A percentile compares a stretch with the other conserved stretches of the same genome.
Evolutionary conservation across 441 rosid genomes (phyloP).

Genomic region (Omphalea diandra): DNA sequence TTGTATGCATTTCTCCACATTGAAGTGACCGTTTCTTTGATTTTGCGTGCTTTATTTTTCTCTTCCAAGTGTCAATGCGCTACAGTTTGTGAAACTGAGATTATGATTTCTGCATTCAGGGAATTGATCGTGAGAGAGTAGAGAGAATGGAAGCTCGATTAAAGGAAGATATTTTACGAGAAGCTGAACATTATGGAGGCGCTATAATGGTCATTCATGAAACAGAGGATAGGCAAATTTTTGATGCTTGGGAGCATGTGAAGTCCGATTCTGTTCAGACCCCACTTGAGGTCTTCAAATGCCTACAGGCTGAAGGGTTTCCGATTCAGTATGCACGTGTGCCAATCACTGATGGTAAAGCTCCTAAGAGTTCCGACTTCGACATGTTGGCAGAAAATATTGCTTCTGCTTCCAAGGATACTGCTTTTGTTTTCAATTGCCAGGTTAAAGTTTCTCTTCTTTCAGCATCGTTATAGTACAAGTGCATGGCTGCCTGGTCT

Average conservation of each 20-base stretch:
- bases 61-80: neutral
- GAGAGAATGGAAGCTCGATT: constrained; percentile 99
- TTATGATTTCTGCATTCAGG: constrained; percentile 47
- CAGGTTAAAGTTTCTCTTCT: constrained; percentile 57
- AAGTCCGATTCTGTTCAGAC: constrained; percentile 80
- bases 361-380: constrained; percentile 96
- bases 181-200: constrained; percentile 82
- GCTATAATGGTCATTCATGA: constrained; percentile 99
- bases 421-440: constrained; percentile 98
- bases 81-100: constrained; percentile 23
- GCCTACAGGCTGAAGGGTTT: constrained; percentile 85
- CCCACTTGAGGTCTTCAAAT: constrained; percentile 89
- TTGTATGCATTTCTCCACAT: neutral
- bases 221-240: constrained; percentile 81
- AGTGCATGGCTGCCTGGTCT: constrained; percentile 15
- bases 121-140: constrained; percentile 94
- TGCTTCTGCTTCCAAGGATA: constrained; percentile 87
- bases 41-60: constrained; percentile 12
- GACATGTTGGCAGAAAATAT: constrained; percentile 77
- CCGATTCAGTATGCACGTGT: constrained; percentile 92
- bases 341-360: constrained; percentile 99
- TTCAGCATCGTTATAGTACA: constrained; percentile 11
- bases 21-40: neutral
- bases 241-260: constrained; percentile 95
- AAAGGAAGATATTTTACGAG: constrained; percentile 94